Evolutionary conservation across 129 eudicot genomes (phyloP), one percentile per base, ranked within the genome.

Genomic region (Oenanthe sinensis): DNA sequence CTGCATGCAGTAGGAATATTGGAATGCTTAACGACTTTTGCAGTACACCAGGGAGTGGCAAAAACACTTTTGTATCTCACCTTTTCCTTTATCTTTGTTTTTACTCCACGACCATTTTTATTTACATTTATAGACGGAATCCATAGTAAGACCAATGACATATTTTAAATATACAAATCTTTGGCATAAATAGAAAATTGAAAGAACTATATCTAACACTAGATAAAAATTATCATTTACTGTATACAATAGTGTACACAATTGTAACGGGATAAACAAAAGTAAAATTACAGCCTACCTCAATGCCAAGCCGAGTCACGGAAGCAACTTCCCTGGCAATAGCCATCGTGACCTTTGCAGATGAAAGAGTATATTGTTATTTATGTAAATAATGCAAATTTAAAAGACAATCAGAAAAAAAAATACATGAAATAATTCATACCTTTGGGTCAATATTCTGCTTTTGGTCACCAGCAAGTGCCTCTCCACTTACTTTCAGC

Each of bases 371-470:
- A 52, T 81, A 76, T 78, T 8, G 79, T 63, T 49, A 22, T 78
- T 44, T 55, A 55, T 9, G 48, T 52, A 63, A 49, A n/a, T 40
- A 54, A 26, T 20, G 40, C 40, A 17, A 75, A 19, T 14, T 2
- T 52, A 75, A 1, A 1, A n/a, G 33, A 60, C 10, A n/a, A 33
- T 33, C 14, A 24, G 33, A 24, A 76, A 69, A 49, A 43, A 45
- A 47, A 39, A 52, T n/a, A 14, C 39, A 30, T 20, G 77, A n/a
- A 15, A 52, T 13, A 7, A 11, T 76, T 19, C 75, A 54, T 69
- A 93, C 98, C 97, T 95, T 95, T 39, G 99, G 99, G 82, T 95
- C 99, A 10, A 95, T 95, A 79, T 86, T 95, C 80, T 95, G 99
- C 39, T 75, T 72, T 74, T 87, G 84, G 72, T 95, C 99, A 74